Base-by-base conservation (phyloP, 2,329 filamentous ascomycete species). In the Fusarium sp. region DNA sequence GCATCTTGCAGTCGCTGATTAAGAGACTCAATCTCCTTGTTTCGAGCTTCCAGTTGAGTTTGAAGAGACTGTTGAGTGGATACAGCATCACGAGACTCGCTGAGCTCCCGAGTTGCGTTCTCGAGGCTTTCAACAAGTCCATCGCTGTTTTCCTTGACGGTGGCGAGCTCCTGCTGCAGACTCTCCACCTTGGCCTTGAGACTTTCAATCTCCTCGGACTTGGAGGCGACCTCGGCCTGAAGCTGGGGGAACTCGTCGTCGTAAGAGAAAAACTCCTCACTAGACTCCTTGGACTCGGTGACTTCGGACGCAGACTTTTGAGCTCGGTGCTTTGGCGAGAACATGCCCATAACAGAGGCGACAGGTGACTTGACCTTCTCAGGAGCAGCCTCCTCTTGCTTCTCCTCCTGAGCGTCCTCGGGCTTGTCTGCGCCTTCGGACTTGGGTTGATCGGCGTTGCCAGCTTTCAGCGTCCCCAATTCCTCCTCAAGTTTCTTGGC, bases 181-280 rank as follows among this genome's bases (percentile, higher is more conserved):
- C 82, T 84, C 18, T 86, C 83, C 27, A 96, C 87, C 72, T 96
- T 89, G 3, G 83, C 80, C 70, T 90, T 90, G 13, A 98, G 86
- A 49, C 84, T 86, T 57, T 89, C 86, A 36, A 96, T 88, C 78
- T 95, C 90, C 42, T 87, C 86, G 10, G 90, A 83, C 74, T 91
- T 92, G 61, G 89, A 86, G 56, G 89, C 85, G 4, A 96, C 79
- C 71, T 96, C 91, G 1, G 87, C 85, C 74, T 96, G 91, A n/a
- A 97, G 81, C 58, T 92, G 88, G 3, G 92, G 91, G 13, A 96
- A 84, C 79, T 98, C 95, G 55, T 91, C 90, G 63, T 98, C 94
- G 73, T 93, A 96, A 0, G 93, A 97, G 80, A 97, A 97, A 79
- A 97, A 91, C 53, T 97, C 92, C 69, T 94, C 91, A 16, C 79